Evolutionary conservation across 306 rosid genomes (phyloP), one percentile per base, ranked within the genome.

Genomic region (Casuarina glauca): DNA sequence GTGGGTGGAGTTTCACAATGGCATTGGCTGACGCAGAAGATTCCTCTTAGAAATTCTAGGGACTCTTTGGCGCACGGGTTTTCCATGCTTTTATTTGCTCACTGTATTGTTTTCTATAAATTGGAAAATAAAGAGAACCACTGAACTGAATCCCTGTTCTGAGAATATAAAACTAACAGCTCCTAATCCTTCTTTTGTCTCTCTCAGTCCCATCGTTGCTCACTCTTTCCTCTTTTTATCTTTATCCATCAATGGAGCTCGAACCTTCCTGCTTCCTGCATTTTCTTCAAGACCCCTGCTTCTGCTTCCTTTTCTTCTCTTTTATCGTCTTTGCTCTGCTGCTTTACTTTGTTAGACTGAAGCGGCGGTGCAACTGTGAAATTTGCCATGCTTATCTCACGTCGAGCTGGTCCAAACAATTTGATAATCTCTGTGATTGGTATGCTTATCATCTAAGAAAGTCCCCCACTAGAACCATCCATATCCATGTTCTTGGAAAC

Each of bases 391-490:
- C 88, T 45, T 93, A 89, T 73, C 75, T 93, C 19, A 75, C 86
- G 13, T 86, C 93, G 2, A 79, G 87, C 55, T 93, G 97, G 97
- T 78, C 91, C 6, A 76, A 80, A 35, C 52, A 84, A 19, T 93
- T 90, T 75, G 66, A 45, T 1, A 93, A 93, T 13, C 93, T 90
- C 9, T 93, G 96, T 39, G 97, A 93, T 67, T 93, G 97, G 97
- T 90, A 84, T 15, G 45, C 97, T 3, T 81, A 90, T 68, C 93
- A 90, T 41, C 87, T 93, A n/a, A 70, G 5, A 68, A 79, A 57
- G 3, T 90, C 97, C 1, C 92, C 92, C 0, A 76, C 77, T 5
- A 86, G 88, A 51, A 93, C 97, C 77, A 86, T 93, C 75, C 93
- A 89, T 81, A 89, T 93, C 48, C 97, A 93, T 69, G 90, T 87